Conservation (phyloP, 2,329 filamentous ascomycete species). For the Neopestalotiopsis clavispora region DNA sequence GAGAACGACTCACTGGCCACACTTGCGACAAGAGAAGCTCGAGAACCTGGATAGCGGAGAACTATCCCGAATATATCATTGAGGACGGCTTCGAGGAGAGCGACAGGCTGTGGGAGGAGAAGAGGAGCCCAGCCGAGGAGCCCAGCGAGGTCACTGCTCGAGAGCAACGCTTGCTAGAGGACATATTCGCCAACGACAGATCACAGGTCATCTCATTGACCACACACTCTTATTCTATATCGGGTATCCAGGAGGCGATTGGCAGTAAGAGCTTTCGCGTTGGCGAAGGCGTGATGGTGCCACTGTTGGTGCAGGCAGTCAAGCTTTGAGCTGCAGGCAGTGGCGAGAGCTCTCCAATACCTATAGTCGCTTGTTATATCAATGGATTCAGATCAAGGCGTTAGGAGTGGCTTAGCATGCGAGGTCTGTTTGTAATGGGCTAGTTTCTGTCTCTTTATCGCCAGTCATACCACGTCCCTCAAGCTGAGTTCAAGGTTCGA, state of each 20-base stretch:
- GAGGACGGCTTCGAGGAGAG: constrained; percentile 21
- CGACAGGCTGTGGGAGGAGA: constrained; percentile 21
- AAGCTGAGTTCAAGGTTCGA: no score
- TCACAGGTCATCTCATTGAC: constrained; percentile 23
- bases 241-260: constrained; percentile 17
- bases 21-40: constrained; percentile 26
- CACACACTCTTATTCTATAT: constrained; percentile 26
- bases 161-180: constrained; percentile 24
- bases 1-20: constrained; percentile 25
- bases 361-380: no score
- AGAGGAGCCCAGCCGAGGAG: constrained; percentile 13
- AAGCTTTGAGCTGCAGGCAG: no score
- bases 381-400: no score
- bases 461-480: no score
- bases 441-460: no score
- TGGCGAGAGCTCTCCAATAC: no score
- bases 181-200: constrained; percentile 24
- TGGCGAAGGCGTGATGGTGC: constrained; percentile 24
- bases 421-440: no score
- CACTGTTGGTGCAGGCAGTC: constrained; percentile 19
- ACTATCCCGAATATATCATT: constrained; percentile 23
- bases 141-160: constrained; percentile 19
- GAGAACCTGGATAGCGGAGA: constrained; percentile 22
- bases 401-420: no score
- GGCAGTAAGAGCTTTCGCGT: constrained; percentile 20